phyloP scores from a whole-genome alignment of 495 filamentous ascomycete species.

The Daldinia caldariorum region DNA sequence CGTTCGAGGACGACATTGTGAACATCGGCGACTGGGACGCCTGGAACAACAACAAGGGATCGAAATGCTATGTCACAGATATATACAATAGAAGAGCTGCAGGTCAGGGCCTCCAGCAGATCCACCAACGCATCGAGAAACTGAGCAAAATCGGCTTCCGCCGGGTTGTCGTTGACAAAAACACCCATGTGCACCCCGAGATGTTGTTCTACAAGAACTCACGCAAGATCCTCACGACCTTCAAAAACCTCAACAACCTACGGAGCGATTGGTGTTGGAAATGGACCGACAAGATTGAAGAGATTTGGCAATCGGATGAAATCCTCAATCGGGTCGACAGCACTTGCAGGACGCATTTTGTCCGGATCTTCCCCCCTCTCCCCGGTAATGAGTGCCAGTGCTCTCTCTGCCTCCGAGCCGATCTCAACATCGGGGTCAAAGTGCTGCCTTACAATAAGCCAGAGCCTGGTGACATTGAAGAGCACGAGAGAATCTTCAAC shows the following conservation, averaged over 20 bases:
- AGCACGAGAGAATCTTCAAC: not conserved
- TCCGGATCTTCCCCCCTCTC: not conserved
- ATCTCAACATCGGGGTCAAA: not conserved
- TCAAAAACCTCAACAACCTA: not conserved
- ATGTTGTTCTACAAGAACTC: slow-evolving; percentile 19
- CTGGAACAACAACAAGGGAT: not conserved
- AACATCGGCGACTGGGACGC: not conserved
- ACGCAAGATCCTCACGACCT: not conserved
- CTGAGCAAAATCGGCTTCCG: not conserved
- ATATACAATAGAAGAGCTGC: too few species aligned
- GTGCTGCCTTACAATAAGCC: not conserved
- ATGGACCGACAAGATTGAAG: not conserved
- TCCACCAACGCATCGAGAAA: not conserved
- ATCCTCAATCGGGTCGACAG: not conserved
- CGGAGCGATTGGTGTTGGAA: not conserved
- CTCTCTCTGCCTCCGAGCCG: not conserved
- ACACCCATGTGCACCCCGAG: not conserved
- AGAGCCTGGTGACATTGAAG: not conserved
- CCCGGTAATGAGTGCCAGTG: not conserved
- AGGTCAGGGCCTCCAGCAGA: not conserved
- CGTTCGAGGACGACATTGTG: slow-evolving; percentile 11
- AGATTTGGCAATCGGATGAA: not conserved
- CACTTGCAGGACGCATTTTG: not conserved
- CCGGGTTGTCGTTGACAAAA: not conserved
- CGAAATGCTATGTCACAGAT: not conserved